Conservation (phyloP, 345 rosid genomes). For the Stellera chamaejasme region DNA sequence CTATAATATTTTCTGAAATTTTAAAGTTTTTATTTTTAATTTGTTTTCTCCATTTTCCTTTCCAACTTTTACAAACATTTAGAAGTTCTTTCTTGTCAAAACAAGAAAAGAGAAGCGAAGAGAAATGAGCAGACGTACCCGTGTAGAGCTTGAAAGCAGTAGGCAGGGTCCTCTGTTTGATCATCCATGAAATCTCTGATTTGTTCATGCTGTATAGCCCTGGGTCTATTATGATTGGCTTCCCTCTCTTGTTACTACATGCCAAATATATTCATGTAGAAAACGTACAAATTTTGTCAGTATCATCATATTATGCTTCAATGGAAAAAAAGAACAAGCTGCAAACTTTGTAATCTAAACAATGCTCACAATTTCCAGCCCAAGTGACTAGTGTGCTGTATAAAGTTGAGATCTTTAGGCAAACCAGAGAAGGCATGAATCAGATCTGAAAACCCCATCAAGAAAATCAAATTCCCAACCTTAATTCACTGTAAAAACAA, state of each 20-base stretch:
- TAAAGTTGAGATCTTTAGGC: constrained; percentile 83
- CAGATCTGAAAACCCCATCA: constrained; percentile 57
- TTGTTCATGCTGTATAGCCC: constrained; percentile 65
- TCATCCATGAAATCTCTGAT: constrained; percentile 83
- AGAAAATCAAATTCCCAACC: not conserved
- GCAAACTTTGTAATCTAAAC: not conserved
- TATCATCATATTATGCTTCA: not conserved
- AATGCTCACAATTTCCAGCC: constrained; percentile 84
- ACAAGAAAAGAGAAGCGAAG: not conserved
- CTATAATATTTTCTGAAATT: too few relatives aligned
- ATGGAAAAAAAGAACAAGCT: not conserved
- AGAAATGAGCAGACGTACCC: constrained; percentile 32
- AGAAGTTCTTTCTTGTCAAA: not conserved
- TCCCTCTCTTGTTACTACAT: constrained; percentile 71
- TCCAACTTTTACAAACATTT: too few relatives aligned
- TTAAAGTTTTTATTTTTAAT: too few relatives aligned
- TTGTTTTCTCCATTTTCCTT: too few relatives aligned
- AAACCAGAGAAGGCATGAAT: constrained; percentile 72
- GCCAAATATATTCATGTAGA: not conserved
- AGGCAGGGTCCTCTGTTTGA: constrained; percentile 69
- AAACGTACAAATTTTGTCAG: not conserved
- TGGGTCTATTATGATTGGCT: constrained; percentile 84
- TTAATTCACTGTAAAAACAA: not conserved
- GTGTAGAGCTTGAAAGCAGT: constrained; percentile 89
- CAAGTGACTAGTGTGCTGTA: constrained; percentile 68